Evolutionary conservation across 495 filamentous ascomycete genomes (phyloP), one percentile per base, ranked within the genome.

Genomic region (Corynascus novoguineensis): DNA sequence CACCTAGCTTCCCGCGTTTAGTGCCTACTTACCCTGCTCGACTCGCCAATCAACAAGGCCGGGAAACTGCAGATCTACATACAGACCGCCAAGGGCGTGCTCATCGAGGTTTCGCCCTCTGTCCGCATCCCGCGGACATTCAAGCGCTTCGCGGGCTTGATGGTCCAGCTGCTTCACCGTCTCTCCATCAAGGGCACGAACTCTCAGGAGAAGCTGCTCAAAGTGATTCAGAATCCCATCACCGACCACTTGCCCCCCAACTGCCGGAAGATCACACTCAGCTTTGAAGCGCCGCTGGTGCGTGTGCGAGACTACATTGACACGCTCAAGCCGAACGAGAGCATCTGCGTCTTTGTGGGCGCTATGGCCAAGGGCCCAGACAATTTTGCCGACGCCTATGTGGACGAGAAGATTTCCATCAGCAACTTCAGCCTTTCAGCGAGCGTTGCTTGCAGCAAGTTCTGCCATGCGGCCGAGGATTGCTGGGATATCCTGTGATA

Each of bases 21-120:
- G 93, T 98, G 93, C 72, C 85, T 98, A 32, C 86, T 98, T 58
- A 98, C 93, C 55, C 86, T 98, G 21, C 88, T 98, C 59, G 93
- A 98, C 70, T 97, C 93, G 9, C 93, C 93, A 38, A 82, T 98
- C 76, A 98, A 97, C 81, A 98, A 98, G 73, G 93, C 93, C 44
- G 93, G 93, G 53, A 90, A 85, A 69, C 83, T 98, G 17, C 93
- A 98, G 73, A 97, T 98, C 66, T 98, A 93, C 77, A 97, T 98
- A 62, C 90, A 96, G 68, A 96, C 93, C 2, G 90, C 91, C 57
- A 96, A 96, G 71, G 91, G 91, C 40, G 92, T 97, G 35, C 78
- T 98, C 62, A 98, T 98, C 62, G 92, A 97, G 75, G 95, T 98
- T 63, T 96, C 89, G 69, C 93, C 93, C 22, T 87, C 93, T 11